These are phyloP conservation scores for Gossypium schwendimanii DNA, from an alignment of 441 rosid species.

Conservation along the genomic window DNA sequence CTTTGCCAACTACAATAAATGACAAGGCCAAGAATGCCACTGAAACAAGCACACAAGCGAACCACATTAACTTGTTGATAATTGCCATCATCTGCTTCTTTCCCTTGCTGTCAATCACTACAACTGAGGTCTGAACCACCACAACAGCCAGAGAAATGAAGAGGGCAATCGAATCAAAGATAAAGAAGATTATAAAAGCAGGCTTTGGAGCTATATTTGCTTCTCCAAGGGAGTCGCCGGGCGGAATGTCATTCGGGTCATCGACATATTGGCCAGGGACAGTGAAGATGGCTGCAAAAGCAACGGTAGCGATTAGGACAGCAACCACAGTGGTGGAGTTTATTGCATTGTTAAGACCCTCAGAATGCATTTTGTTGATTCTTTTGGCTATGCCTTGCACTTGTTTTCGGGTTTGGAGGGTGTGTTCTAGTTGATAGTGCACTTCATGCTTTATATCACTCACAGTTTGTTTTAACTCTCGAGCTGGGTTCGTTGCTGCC, in stretches of 20 bases:
- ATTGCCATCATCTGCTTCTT: conserved; percentile 92
- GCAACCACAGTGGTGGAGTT: conserved; percentile 92
- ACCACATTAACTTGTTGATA: conserved; percentile 92
- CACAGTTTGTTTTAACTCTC: conserved; percentile 81
- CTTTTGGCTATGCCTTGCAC: conserved; percentile 83
- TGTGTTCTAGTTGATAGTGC: conserved; percentile 87
- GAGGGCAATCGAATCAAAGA: conserved; percentile 78
- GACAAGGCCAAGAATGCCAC: conserved; percentile 79
- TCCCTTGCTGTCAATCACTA: conserved; percentile 82
- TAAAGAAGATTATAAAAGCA: conserved; percentile 66
- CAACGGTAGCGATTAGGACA: conserved; percentile 84
- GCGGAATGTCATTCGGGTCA: conserved; percentile 31
- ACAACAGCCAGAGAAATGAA: conserved; percentile 90
- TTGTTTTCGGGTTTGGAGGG: conserved; percentile 67
- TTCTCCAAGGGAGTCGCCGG: conserved; percentile 58
- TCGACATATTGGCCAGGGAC: conserved; percentile 82
- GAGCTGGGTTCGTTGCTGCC: conserved; percentile 41
- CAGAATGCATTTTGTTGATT: conserved; percentile 74
- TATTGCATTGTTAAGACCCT: conserved; percentile 91
- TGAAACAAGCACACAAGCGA: conserved; percentile 73
- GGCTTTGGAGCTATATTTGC: conserved; percentile 57
- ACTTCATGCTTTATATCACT: conserved; percentile 94
- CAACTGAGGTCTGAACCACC: conserved; percentile 91
- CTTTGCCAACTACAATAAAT: conserved; percentile 64
- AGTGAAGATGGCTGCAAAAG: conserved; percentile 90